These are phyloP conservation scores for Suillus alpinus DNA, from an alignment of 768 basidiomycete genomes.

Conservation along the genomic window DNA sequence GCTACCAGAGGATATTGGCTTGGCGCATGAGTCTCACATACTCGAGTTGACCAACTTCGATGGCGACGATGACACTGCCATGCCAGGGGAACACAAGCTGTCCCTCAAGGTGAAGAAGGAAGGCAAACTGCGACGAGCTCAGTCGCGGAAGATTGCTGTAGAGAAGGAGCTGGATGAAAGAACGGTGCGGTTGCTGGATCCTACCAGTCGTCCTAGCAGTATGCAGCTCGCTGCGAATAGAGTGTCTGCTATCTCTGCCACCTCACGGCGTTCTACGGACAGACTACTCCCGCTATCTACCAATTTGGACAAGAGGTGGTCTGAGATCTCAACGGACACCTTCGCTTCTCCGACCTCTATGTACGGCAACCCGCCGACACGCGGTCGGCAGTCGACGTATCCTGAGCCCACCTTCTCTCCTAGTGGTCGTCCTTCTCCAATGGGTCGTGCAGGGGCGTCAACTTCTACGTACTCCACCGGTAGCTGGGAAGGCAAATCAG, in stretches of 20 bases:
- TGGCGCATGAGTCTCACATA: conserved; percentile 46
- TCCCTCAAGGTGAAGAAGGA: conserved; percentile 54
- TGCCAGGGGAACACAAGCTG: conserved; percentile 56
- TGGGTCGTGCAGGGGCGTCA: background rate
- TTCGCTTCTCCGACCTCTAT: conserved; percentile 9
- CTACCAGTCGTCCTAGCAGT: background rate
- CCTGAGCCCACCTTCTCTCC: conserved; percentile 7
- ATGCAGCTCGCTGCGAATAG: background rate
- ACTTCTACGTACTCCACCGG: background rate
- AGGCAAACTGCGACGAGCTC: conserved; percentile 55
- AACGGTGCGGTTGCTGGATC: background rate
- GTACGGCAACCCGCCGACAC: conserved; percentile 8
- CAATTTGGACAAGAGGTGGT: conserved; percentile 15
- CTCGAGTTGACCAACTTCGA: conserved; percentile 77
- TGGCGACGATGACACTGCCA: conserved; percentile 60
- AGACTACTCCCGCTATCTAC: conserved; percentile 18
- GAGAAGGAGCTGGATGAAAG: conserved; percentile 14
- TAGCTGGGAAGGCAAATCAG: conserved; percentile 8
- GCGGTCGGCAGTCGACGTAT: background rate
- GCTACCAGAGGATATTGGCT: conserved; percentile 30
- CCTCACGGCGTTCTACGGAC: conserved; percentile 20
- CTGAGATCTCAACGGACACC: conserved; percentile 15
- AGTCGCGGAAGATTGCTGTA: conserved; percentile 31
- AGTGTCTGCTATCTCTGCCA: background rate
- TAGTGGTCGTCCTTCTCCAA: conserved; percentile 4